Conservation (phyloP, 2,329 filamentous ascomycete genomes). For the Colletotrichum costaricense region DNA sequence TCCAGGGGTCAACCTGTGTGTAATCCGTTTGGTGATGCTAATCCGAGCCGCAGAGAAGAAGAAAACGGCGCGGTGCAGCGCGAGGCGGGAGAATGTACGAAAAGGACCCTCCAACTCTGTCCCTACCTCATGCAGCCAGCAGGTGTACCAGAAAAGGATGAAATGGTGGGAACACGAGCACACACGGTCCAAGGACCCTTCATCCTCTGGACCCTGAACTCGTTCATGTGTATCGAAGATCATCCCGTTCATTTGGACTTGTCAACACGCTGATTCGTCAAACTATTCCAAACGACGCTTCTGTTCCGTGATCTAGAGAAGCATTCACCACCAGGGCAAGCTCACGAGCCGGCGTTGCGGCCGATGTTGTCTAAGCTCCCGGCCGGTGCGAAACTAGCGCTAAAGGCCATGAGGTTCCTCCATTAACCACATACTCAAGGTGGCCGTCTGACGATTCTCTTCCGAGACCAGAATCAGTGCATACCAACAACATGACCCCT, state of each 20-base stretch:
- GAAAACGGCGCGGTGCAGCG: background rate
- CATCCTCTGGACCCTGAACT: background rate
- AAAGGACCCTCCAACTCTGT: background rate
- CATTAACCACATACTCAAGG: background rate
- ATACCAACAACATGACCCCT: background rate
- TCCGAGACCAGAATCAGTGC: background rate
- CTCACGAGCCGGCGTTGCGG: background rate
- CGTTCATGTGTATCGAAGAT: background rate
- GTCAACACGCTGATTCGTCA: background rate
- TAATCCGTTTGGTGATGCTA: background rate
- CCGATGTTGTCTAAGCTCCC: background rate
- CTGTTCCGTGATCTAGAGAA: background rate
- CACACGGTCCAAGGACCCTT: background rate
- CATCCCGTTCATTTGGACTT: background rate
- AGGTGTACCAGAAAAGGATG: background rate
- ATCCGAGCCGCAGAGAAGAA: background rate
- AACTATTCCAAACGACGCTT: background rate
- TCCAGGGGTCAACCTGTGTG: conserved; percentile 26
- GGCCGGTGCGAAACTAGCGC: background rate
- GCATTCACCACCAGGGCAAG: background rate
- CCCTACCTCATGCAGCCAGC: background rate
- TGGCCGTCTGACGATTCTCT: background rate
- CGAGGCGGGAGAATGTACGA: background rate
- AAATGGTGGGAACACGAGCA: background rate
- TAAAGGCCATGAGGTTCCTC: background rate